Evolutionary conservation across 2,329 filamentous ascomycete genomes (phyloP), one percentile per base, ranked within the genome.

Genomic region (Neurospora sp.): DNA sequence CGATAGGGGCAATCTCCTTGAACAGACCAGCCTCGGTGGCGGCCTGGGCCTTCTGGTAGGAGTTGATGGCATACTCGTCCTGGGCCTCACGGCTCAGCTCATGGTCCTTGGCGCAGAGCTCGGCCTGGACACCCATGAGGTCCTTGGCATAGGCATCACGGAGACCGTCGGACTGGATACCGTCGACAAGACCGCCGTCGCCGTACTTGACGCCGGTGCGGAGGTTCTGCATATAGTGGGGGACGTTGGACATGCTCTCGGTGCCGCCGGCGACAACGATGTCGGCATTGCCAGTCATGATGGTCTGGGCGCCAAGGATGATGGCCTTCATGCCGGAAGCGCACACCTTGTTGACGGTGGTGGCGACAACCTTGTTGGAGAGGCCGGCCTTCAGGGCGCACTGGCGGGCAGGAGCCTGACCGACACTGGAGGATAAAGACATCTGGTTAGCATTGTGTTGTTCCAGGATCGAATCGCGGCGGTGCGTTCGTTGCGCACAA

Each of bases 291-390:
- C 96, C 95, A 69, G 94, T 97, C 81, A 98, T 93, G 84, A 99
- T 99, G 77, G 95, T 97, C 83, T 98, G 96, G 68, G 95, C 92
- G 75, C 92, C 96, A 72, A 99, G 87, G 74, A 97, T 93, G 79
- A 99, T 91, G 75, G 96, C 92, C 86, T 99, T 99, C 80, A 97
- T 85, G 65, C 91, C 90, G 10, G 94, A 97, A 74, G 96, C 96
- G 87, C 96, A 99, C 80, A 99, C 96, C 86, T 99, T 99, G 90
- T 99, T 99, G 79, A 99, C 88, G 68, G 94, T 97, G 66, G 96
- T 99, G 83, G 91, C 92, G 76, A 96, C 88, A 74, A 91, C 92
- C 69, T 87, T 86, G 73, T 96, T 86, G 69, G 89, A 83, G 74
- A 99, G 92, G 73, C 96, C 96, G 77, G 93, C 96, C 77, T 90